These are phyloP conservation scores for Zygosaccharomyces pseudobailii DNA, from an alignment of 1,139 yeast genomes.

Conservation along the genomic window DNA sequence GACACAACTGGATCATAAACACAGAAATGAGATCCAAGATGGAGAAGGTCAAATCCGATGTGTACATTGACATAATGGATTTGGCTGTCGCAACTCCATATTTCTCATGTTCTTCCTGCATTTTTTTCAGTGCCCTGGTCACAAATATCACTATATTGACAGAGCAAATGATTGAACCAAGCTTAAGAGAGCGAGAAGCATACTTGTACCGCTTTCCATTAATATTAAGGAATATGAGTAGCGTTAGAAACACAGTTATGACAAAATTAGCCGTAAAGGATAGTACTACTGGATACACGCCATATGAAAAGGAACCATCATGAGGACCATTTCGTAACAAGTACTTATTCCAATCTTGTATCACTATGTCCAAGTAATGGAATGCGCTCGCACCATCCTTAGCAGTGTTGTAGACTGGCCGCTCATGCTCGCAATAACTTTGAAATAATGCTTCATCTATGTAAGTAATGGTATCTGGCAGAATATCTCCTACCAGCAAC, in stretches of 20 bases:
- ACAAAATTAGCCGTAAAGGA: slow-evolving; percentile 63
- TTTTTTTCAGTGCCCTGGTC: slow-evolving; percentile 44
- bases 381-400: slow-evolving; percentile 19
- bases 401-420: slow-evolving; percentile 35
- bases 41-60: slow-evolving; percentile 46
- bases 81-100: slow-evolving; percentile 56
- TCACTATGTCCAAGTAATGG: slow-evolving; percentile 20
- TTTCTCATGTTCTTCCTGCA: slow-evolving; percentile 44
- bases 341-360: slow-evolving; percentile 30
- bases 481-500: slow-evolving; percentile 17
- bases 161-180: slow-evolving; percentile 46
- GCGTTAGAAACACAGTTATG: slow-evolving; percentile 57
- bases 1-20: slow-evolving; percentile 60
- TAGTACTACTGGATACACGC: slow-evolving; percentile 58
- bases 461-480: slow-evolving; percentile 12
- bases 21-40: slow-evolving; percentile 62
- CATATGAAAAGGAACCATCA: slow-evolving; percentile 47
- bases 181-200: slow-evolving; percentile 43
- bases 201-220: slow-evolving; percentile 31
- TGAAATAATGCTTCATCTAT: slow-evolving; percentile 19
- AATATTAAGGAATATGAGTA: slow-evolving; percentile 55
- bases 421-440: slow-evolving; percentile 28
- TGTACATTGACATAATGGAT: slow-evolving; percentile 45
- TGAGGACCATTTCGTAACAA: slow-evolving; percentile 14
- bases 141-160: slow-evolving; percentile 51